A percentile compares a stretch with the other conserved stretches of the same genome.
phyloP scores from a whole-genome alignment of 2,329 filamentous ascomycete species.

The Beauveria bassiana region DNA sequence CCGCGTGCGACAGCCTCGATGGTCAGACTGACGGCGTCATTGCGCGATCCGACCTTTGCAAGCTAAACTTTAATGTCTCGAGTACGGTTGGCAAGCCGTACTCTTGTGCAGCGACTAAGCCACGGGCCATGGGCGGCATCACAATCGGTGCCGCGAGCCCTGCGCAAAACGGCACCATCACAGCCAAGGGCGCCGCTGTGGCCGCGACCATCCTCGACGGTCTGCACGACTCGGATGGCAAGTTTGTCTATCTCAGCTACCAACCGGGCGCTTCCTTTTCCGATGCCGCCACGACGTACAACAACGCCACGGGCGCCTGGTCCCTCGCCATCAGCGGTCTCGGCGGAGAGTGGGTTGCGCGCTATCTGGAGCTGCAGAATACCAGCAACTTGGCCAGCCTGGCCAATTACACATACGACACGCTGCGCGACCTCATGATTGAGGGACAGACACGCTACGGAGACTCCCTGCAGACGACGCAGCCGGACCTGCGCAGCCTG shows the following conservation, averaged over 20 bases:
- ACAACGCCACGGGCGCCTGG: slow-evolving; percentile 23
- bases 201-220: slow-evolving; percentile 28
- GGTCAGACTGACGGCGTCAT: not conserved
- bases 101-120: slow-evolving; percentile 19
- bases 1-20: not conserved
- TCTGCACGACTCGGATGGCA: slow-evolving; percentile 27
- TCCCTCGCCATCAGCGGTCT: slow-evolving; percentile 21
- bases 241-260: slow-evolving; percentile 28
- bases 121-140: slow-evolving; percentile 16
- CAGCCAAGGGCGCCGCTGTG: slow-evolving; percentile 24
- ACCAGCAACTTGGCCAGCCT: slow-evolving; percentile 29
- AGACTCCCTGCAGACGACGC: slow-evolving; percentile 45
- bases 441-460: slow-evolving; percentile 38
- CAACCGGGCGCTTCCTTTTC: slow-evolving; percentile 24
- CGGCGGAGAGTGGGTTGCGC: slow-evolving; percentile 30
- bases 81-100: slow-evolving; percentile 24
- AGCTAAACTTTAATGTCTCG: slow-evolving; percentile 24
- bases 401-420: slow-evolving; percentile 43
- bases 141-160: slow-evolving; percentile 11
- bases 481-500: slow-evolving; percentile 44
- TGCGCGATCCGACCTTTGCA: slow-evolving; percentile 14
- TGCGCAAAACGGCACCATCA: slow-evolving; percentile 26
- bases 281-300: slow-evolving; percentile 27
- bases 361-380: slow-evolving; percentile 30
- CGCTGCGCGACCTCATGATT: slow-evolving; percentile 42